Evolutionary conservation across 176 grass and related monocot genomes (phyloP).

Genomic region (Rhipidocladum racemiflorum): DNA sequence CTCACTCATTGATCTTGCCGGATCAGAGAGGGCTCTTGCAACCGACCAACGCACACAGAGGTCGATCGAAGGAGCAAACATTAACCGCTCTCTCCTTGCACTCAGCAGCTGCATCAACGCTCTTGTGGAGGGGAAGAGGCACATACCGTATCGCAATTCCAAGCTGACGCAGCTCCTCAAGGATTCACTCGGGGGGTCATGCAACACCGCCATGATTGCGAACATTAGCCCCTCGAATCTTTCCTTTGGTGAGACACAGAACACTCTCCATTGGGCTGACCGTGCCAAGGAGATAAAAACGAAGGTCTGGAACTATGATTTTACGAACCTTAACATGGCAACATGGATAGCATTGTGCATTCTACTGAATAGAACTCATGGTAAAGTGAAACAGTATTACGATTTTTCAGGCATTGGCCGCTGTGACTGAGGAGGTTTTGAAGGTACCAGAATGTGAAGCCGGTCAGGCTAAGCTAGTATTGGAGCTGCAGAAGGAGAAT

Average conservation of each 20-base stretch:
- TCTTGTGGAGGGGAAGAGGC: slow-evolving; percentile 94
- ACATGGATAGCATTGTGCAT: neutral
- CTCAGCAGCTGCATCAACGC: slow-evolving; percentile 90
- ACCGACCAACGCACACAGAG: slow-evolving; percentile 80
- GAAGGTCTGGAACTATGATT: slow-evolving; percentile 49
- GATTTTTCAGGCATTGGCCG: slow-evolving; percentile 48
- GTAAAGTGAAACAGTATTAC: slow-evolving; percentile 13
- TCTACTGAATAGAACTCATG: slow-evolving; percentile 11
- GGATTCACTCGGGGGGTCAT: slow-evolving; percentile 87
- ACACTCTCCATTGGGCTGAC: slow-evolving; percentile 98
- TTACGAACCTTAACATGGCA: neutral
- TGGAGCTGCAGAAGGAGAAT: slow-evolving; percentile 93
- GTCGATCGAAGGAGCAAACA: slow-evolving; percentile 91
- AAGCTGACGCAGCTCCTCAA: slow-evolving; percentile 94
- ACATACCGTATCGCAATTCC: slow-evolving; percentile 95
- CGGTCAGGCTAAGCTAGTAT: slow-evolving; percentile 71
- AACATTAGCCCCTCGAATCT: slow-evolving; percentile 76
- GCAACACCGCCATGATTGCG: slow-evolving; percentile 97
- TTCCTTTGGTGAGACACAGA: slow-evolving; percentile 88
- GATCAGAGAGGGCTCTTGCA: slow-evolving; percentile 93
- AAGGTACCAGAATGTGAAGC: slow-evolving; percentile 58
- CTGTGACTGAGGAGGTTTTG: slow-evolving; percentile 49
- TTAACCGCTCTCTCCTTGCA: slow-evolving; percentile 90
- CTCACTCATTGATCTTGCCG: slow-evolving; percentile 90
- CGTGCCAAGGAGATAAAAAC: slow-evolving; percentile 98